Evolutionary conservation across 2,329 filamentous ascomycete species (phyloP).

Genomic region (Arachnomyces sp.): DNA sequence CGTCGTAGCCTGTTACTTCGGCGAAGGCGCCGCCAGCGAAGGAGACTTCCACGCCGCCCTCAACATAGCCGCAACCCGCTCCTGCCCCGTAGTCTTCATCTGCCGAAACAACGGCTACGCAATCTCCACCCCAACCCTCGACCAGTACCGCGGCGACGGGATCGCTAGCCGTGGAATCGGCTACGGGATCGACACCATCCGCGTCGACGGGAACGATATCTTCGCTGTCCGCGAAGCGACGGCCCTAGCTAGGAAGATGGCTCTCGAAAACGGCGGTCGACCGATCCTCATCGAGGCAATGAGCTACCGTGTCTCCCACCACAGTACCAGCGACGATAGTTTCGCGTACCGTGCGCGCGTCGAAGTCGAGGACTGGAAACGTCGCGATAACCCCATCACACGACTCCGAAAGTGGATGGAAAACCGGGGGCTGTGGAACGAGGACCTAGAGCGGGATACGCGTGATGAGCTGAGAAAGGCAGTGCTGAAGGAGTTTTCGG

Average conservation of each 20-base stretch:
- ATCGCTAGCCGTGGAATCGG: conserved; percentile 80
- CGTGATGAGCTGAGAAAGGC: conserved; percentile 61
- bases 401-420: conserved; percentile 87
- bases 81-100: conserved; percentile 81
- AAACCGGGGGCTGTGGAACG: conserved; percentile 71
- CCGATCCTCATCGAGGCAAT: conserved; percentile 89
- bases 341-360: conserved; percentile 91
- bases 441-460: conserved; percentile 67
- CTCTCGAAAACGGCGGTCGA: conserved; percentile 68
- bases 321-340: conserved; percentile 93
- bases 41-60: conserved; percentile 87
- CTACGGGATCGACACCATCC: conserved; percentile 88
- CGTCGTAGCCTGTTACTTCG: conserved; percentile 77
- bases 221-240: conserved; percentile 80
- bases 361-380: conserved; percentile 91
- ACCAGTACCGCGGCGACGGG: conserved; percentile 85
- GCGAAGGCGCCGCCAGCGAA: conserved; percentile 81
- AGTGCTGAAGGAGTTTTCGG: conserved; percentile 72
- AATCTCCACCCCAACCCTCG: conserved; percentile 79
- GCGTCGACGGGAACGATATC: conserved; percentile 90
- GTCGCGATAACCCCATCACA: conserved; percentile 80
- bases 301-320: conserved; percentile 96
- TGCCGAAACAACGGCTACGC: conserved; percentile 91
- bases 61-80: conserved; percentile 81
- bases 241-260: conserved; percentile 65